Evolutionary conservation across 768 basidiomycete genomes (phyloP).

Genomic region (Tulasnella calospora): DNA sequence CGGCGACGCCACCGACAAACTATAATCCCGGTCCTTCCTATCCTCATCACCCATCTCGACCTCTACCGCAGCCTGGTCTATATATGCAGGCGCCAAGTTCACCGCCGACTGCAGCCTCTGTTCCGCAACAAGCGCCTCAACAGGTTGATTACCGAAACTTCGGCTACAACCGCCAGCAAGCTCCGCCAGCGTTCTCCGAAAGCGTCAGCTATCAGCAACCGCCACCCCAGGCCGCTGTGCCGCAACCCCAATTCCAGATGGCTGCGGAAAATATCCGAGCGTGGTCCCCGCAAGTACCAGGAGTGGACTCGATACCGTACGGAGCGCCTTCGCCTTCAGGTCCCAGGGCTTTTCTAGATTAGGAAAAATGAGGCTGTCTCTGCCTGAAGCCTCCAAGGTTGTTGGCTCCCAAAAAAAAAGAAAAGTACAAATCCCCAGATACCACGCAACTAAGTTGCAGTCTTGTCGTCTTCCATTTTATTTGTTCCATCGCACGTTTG

Average conservation of each 20-base stretch:
- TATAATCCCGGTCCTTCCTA: too few species aligned
- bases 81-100: neutral
- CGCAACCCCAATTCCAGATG: neutral
- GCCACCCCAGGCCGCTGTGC: neutral
- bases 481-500: too few species aligned
- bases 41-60: too few species aligned
- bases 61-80: neutral
- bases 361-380: neutral
- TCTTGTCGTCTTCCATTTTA: too few species aligned
- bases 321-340: neutral
- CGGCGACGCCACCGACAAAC: too few species aligned
- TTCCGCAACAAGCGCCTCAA: neutral
- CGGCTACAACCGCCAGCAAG: neutral
- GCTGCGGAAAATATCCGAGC: neutral
- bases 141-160: neutral
- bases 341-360: neutral
- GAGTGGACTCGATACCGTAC: neutral
- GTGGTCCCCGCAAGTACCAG: neutral
- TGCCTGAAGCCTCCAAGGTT: too few species aligned
- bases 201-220: neutral
- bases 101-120: neutral
- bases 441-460: too few species aligned
- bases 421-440: too few species aligned
- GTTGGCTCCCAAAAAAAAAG: too few species aligned
- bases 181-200: neutral